phyloP scores from a whole-genome alignment of 345 rosid genomes.

The Geranium rotundifolium region DNA sequence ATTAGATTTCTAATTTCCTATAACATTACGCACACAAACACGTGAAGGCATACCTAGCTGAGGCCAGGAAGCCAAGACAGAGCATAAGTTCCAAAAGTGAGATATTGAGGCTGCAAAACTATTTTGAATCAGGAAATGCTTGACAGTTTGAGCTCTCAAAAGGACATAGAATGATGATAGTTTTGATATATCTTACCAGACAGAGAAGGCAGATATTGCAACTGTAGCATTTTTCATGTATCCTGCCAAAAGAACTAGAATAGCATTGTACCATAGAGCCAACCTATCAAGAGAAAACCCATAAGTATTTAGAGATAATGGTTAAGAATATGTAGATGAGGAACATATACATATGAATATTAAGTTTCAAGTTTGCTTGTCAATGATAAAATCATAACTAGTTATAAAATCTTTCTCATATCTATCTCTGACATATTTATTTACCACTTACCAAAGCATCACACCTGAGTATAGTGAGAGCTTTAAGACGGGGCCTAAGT shows the following conservation, averaged over 20 bases:
- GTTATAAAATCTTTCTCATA: too few relatives aligned
- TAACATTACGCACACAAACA: too few relatives aligned
- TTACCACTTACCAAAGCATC: slow-evolving; percentile 46
- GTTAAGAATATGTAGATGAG: too few relatives aligned
- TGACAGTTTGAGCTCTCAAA: not conserved
- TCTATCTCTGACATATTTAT: too few relatives aligned
- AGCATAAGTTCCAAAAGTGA: slow-evolving; percentile 40
- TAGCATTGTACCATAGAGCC: slow-evolving; percentile 63
- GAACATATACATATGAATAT: too few relatives aligned
- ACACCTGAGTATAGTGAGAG: slow-evolving; percentile 51
- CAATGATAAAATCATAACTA: too few relatives aligned
- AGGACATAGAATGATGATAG: not conserved
- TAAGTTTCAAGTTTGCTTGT: too few relatives aligned
- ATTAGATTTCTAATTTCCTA: too few relatives aligned
- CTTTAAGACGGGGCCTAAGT: slow-evolving; percentile 36
- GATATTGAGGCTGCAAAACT: slow-evolving; percentile 26
- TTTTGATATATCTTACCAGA: slow-evolving; percentile 35
- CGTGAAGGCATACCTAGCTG: slow-evolving; percentile 46
- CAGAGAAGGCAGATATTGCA: too few relatives aligned
- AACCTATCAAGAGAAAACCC: slow-evolving; percentile 27
- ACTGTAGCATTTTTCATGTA: slow-evolving; percentile 48
- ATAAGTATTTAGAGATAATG: too few relatives aligned
- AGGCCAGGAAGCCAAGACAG: slow-evolving; percentile 43
- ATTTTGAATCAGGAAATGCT: not conserved
- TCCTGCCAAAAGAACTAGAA: slow-evolving; percentile 65